Base-by-base conservation (phyloP, 2,329 filamentous ascomycete genomes). In the Fusarium praegraminearum region DNA sequence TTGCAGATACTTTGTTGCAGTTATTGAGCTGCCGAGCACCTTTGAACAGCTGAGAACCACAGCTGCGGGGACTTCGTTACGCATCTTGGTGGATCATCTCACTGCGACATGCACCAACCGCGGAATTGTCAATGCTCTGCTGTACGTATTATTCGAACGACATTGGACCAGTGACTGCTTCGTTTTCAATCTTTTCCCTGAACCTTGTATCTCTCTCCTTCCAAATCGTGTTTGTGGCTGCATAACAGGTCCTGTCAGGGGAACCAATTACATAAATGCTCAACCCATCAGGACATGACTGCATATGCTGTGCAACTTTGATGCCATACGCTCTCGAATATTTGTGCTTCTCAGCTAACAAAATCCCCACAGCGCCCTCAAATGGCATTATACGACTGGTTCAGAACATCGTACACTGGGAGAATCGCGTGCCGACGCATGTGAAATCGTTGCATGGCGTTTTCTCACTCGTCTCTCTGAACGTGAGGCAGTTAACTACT, bases 391-490 rank as follows among this genome's bases (percentile, higher is more conserved):
- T 73, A 82, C 91, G 65, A 82, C 86, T 26, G 85, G 87, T 15
- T 82, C 85, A 35, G 90, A 91, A 66, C 83, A 91, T 61, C 87
- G 88, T 62, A 89, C 89, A 6, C 80, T 94, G 33, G 88, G 89
- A 60, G 87, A 91, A 60, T 87, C 91, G 16, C 86, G 92, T 56
- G 91, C 90, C 22, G 87, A 89, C 75, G 91, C 91, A 30, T 94
- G 92, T 75, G 92, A 95, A 80, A 91, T 93, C 65, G 91, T 93
- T 16, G 92, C 92, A 38, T 94, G 91, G 90, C 87, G 92, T 40
- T 93, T 93, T 72, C 82, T 94, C 36, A 89, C 88, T 18, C 88
- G 88, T 57, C 82, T 94, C 33, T 90, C 90, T 3, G 91, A 93
- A 75, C 83, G 88, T 26, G 92, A 94, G 73, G 89, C 89, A 11